Conservation (phyloP, 257 asterid species). For the Fraxinus americana region DNA sequence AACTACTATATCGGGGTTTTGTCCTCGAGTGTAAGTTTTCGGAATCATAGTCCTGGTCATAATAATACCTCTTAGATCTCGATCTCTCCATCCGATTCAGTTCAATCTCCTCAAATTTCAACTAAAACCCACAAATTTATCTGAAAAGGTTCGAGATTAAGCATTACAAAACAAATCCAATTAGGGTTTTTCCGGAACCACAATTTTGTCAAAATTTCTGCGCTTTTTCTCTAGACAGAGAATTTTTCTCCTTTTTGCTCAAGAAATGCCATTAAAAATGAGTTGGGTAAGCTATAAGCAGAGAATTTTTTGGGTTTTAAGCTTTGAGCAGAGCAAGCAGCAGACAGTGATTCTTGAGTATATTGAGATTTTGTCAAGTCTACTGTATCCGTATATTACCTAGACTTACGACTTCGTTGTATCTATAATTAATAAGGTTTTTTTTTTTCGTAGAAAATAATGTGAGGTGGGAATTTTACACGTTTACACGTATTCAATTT, state of each 20-base stretch:
- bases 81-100: constrained; percentile 71
- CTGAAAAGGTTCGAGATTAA: neutral
- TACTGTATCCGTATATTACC: neutral
- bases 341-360: neutral
- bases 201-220: constrained; percentile 5
- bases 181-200: constrained; percentile 38
- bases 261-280: neutral
- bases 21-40: constrained; percentile 64
- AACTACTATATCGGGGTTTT: constrained; percentile 53
- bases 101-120: neutral
- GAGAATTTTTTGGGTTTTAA: neutral
- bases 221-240: neutral
- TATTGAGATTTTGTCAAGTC: neutral
- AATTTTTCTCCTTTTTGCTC: neutral
- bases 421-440: too few relatives aligned
- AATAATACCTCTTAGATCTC: constrained; percentile 78
- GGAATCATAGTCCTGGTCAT: constrained; percentile 76
- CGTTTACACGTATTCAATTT: neutral
- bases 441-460: neutral
- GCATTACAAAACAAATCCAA: constrained; percentile 32
- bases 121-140: neutral
- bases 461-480: neutral
- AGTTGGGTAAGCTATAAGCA: neutral
- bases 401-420: too few relatives aligned
- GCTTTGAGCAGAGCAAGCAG: neutral